Base-by-base conservation (phyloP, 371 early-diverging fungal species). In the Rhizopus delemar region DNA sequence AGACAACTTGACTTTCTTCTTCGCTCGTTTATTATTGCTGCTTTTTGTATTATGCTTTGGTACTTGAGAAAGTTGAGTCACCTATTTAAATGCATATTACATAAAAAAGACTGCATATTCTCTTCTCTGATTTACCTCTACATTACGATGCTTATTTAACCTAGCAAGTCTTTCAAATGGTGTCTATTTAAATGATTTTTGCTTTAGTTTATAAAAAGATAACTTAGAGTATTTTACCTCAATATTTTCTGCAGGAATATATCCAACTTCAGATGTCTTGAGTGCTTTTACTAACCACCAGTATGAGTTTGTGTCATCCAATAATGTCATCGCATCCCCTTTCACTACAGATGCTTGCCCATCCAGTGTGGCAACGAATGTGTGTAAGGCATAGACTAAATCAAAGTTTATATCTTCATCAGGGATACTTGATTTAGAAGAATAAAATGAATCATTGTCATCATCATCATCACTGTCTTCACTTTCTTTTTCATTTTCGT, bases 221-320 rank as follows among this genome's bases (percentile, higher is more conserved):
- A 22, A 22, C 2, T 22, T 22, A 1, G 22, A 22, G 22, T 22
- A 22, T 22, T 15, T 57, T 77, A 88, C 89, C 75, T 97, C 98
- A 53, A 97, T 89, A 71, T 93, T 96, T 70, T 96, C 96, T 4
- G 96, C 96, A 12, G 97, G 98, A 41, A 97, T 93, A 63, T 96
- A 97, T 4, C 98, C 98, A 48, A 96, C 92, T 74, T 93, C 91
- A 34, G 85, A 85, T 33, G 90, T 90, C 63, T 91, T 90, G 22
- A 93, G 77, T 38, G 91, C 90, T 70, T 89, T 88, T 28, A 97
- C 93, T 22, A 96, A 81, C 98, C 98, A 97, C 98, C 98, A 97
- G 74, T 96, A 96, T 36, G 90, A 89, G 71, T 97, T 95, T 9
- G 88, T 77, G 71, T 97, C 98, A 73, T 97, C 96, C 52, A 97